Evolutionary conservation across 495 filamentous ascomycete genomes (phyloP), one percentile per base, ranked within the genome.

Genomic region (Lasiosphaeria miniovina): DNA sequence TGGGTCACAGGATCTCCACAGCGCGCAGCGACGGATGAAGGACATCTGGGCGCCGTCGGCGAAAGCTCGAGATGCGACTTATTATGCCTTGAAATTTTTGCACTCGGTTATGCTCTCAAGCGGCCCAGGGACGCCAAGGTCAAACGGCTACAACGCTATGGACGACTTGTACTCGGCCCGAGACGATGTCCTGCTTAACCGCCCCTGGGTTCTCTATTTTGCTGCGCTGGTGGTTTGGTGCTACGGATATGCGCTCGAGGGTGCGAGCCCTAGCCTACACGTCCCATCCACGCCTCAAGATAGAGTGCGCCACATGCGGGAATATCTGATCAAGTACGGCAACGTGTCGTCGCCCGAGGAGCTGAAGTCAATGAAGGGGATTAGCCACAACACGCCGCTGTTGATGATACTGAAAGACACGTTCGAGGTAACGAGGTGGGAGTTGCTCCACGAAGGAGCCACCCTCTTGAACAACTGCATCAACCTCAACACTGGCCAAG

Each of bases 141-240:
- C 68, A 0, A 71, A 70, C 43, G 66, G 76, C 48, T 71, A 74
- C 64, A 57, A 55, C 54, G 54, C 49, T 15, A 60, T 67, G 54
- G 68, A 74, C 17, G 71, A 72, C 31, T 68, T 60, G 6, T 98
- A 97, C 71, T 88, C 85, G 11, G 93, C 94, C 0, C 85, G 90
- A 15, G 90, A 97, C 67, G 94, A 98, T 67, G 89, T 89, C 55
- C 80, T 98, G 8, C 80, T 97, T 52, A 96, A 98, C 65, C 83
- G 94, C 34, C 91, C 94, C 3, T 98, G 94, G 94, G 91, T 98
- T n/a, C 79, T 98, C 52, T 98, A 96, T 69, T 95, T 95, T 59
- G 90, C 94, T 2, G 84, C 88, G 3, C 78, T 98, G 46, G 92
- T 96, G 34, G 90, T 97, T 15, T 98, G 93, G 93, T 92, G 85